A percentile compares a stretch with the other conserved stretches of the same genome.
Conservation (phyloP, 306 rosid genomes). For the Rosa persica region DNA sequence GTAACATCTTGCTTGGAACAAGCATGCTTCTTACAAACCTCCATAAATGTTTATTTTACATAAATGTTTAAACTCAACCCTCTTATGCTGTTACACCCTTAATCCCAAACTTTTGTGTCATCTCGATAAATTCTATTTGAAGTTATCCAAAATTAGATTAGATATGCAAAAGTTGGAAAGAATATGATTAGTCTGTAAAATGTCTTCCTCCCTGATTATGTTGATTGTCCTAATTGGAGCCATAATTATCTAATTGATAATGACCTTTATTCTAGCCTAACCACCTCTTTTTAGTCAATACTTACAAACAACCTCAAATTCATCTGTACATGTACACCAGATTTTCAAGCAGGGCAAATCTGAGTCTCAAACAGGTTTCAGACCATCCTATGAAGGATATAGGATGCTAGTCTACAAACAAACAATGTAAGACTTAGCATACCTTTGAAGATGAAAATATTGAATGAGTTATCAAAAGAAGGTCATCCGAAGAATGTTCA, state of each 20-base stretch:
- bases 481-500: constrained; percentile 68
- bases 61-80: background rate
- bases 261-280: background rate
- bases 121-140: background rate
- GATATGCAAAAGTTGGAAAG: background rate
- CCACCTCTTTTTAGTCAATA: background rate
- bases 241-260: background rate
- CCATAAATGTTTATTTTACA: background rate
- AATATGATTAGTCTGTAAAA: background rate
- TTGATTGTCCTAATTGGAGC: background rate
- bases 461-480: constrained; percentile 53
- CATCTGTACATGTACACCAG: background rate
- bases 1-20: constrained; percentile 19
- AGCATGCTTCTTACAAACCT: background rate
- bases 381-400: background rate
- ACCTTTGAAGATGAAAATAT: constrained; percentile 82
- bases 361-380: background rate
- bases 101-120: background rate
- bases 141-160: background rate
- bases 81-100: background rate
- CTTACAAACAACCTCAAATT: background rate
- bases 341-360: background rate
- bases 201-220: background rate
- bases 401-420: background rate
- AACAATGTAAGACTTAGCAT: background rate